Conservation (phyloP, 2,329 filamentous ascomycete species). For the Penicillium nordicum region DNA sequence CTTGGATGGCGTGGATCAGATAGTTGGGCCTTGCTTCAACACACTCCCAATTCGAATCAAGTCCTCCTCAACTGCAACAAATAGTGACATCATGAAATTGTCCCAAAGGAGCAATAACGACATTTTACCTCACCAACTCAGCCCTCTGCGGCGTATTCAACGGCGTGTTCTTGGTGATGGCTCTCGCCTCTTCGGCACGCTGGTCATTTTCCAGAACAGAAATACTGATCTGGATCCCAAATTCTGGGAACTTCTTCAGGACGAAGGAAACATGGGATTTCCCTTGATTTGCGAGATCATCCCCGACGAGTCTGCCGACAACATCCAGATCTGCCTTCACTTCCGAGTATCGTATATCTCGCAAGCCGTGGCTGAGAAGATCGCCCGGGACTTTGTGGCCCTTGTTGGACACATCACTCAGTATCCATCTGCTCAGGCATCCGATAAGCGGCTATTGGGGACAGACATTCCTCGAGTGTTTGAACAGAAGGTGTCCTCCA, state of each 20-base stretch:
- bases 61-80: slow-evolving; percentile 48
- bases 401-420: slow-evolving; percentile 34
- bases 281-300: slow-evolving; percentile 74
- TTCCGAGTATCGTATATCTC: slow-evolving; percentile 45
- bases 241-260: slow-evolving; percentile 52
- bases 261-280: slow-evolving; percentile 58
- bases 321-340: slow-evolving; percentile 60
- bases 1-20: slow-evolving; percentile 62
- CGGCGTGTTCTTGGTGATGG: slow-evolving; percentile 46
- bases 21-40: slow-evolving; percentile 92
- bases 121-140: slow-evolving; percentile 67
- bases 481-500: slow-evolving; percentile 9
- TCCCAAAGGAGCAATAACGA: slow-evolving; percentile 62
- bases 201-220: slow-evolving; percentile 73
- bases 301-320: slow-evolving; percentile 53
- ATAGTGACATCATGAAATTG: slow-evolving; percentile 56
- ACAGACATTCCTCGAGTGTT: slow-evolving; percentile 29
- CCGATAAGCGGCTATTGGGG: slow-evolving; percentile 24
- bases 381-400: slow-evolving; percentile 31
- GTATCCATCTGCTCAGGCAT: slow-evolving; percentile 31
- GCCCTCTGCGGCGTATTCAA: slow-evolving; percentile 70
- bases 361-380: slow-evolving; percentile 17
- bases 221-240: slow-evolving; percentile 42
- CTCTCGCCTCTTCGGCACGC: slow-evolving; percentile 68
- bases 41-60: slow-evolving; percentile 70